Percentiles rank a stretch among this genome's conserved stretches.
Evolutionary conservation across 2,329 filamentous ascomycete genomes (phyloP).

Genomic region (Diaporthe sp.): DNA sequence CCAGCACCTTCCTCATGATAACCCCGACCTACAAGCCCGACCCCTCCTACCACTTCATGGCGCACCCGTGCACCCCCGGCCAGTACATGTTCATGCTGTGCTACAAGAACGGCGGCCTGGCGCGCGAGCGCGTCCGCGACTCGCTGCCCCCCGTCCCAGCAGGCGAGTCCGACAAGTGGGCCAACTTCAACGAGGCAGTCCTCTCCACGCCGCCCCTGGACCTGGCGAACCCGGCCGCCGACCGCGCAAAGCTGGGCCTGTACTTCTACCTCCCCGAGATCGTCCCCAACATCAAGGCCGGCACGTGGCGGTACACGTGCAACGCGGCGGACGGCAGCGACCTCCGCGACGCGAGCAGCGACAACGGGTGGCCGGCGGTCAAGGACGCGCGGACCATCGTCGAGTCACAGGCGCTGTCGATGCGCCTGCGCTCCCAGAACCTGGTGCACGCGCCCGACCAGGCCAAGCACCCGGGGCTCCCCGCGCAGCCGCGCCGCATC

Average conservation of each 20-base stretch:
- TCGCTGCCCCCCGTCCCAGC: conserved; percentile 67
- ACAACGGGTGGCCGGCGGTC: conserved; percentile 58
- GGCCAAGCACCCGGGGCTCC: conserved; percentile 57
- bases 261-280: conserved; percentile 97
- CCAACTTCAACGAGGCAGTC: conserved; percentile 80
- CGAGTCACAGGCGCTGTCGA: conserved; percentile 93
- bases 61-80: conserved; percentile 89
- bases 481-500: conserved; percentile 86
- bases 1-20: conserved; percentile 97
- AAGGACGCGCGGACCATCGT: conserved; percentile 88
- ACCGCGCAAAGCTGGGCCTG: conserved; percentile 85
- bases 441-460: conserved; percentile 71
- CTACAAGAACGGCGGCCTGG: conserved; percentile 97
- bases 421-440: conserved; percentile 84
- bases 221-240: conserved; percentile 56
- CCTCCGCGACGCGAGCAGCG: conserved; percentile 44
- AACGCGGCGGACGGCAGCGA: conserved; percentile 63
- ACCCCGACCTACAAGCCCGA: conserved; percentile 92
- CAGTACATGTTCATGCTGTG: conserved; percentile 99
- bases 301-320: conserved; percentile 85
- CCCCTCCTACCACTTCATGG: conserved; percentile 96
- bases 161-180: conserved; percentile 71
- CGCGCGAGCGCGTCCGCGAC: conserved; percentile 90
- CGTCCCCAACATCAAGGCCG: conserved; percentile 87
- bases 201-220: conserved; percentile 76